Conservation (phyloP, 345 rosid genomes). For the Populus alba region DNA sequence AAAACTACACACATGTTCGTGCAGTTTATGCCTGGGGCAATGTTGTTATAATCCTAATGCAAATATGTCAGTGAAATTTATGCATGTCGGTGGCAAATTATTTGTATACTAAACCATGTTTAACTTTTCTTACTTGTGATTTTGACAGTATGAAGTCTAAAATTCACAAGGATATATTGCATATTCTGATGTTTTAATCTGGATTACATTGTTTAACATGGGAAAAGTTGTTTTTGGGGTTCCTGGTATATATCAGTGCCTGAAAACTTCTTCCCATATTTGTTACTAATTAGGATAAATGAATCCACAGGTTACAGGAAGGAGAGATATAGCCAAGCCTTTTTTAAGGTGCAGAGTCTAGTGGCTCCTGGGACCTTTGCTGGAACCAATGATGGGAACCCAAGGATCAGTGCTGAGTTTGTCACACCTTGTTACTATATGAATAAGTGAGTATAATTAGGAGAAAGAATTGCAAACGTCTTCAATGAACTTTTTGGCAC, state of each 20-base stretch:
- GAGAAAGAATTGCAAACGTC: constrained; percentile 2
- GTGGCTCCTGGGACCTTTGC: constrained; percentile 87
- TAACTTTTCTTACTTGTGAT: neutral
- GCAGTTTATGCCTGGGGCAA: neutral
- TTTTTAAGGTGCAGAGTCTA: constrained; percentile 80
- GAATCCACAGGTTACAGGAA: constrained; percentile 77
- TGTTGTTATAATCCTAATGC: neutral
- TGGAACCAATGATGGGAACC: constrained; percentile 83
- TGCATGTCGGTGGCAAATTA: neutral
- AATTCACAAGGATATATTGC: neutral
- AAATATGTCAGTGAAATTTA: neutral
- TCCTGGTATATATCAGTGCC: neutral
- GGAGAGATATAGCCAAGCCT: constrained; percentile 97
- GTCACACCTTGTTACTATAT: constrained; percentile 86
- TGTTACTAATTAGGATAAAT: constrained; percentile 8
- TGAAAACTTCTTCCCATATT: neutral
- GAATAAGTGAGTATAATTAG: constrained; percentile 56
- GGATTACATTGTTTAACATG: neutral
- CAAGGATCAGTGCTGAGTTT: constrained; percentile 74
- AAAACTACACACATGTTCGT: neutral
- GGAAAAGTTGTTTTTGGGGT: neutral
- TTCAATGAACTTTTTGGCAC: neutral
- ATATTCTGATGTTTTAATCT: neutral
- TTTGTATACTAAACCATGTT: neutral
- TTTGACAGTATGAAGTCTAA: neutral